A percentile compares a stretch with the other conserved stretches of the same genome.
These are phyloP conservation scores for Xylariaceae sp. DNA, from an alignment of 2,329 filamentous ascomycete species.

Conservation along the genomic window DNA sequence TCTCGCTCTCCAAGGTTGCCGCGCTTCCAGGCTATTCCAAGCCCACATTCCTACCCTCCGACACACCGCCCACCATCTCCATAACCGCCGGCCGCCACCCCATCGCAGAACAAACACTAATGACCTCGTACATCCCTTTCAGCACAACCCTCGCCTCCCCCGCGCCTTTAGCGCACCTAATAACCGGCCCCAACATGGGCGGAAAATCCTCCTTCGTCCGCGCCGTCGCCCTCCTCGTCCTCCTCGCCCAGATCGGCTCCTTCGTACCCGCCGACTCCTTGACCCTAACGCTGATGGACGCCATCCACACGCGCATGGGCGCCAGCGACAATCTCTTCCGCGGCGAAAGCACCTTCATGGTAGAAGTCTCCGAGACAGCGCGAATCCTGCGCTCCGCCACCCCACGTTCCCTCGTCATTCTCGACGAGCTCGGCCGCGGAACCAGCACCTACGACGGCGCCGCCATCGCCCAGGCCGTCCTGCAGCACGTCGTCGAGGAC, in stretches of 20 bases:
- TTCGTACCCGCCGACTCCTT: conserved; percentile 80
- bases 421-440: conserved; percentile 90
- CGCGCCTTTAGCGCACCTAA: conserved; percentile 66
- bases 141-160: conserved; percentile 65
- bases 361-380: conserved; percentile 88
- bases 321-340: conserved; percentile 94
- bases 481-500: conserved; percentile 74
- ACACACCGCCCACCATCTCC: conserved; percentile 60
- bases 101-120: conserved; percentile 87
- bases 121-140: conserved; percentile 88
- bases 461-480: conserved; percentile 87
- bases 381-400: conserved; percentile 88
- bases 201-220: conserved; percentile 98
- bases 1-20: conserved; percentile 80
- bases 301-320: conserved; percentile 92
- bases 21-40: conserved; percentile 81
- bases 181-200: conserved; percentile 98
- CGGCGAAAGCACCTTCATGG: conserved; percentile 96
- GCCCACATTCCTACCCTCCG: conserved; percentile 59
- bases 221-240: conserved; percentile 80
- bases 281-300: conserved; percentile 75
- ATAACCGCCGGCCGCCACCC: conserved; percentile 78
- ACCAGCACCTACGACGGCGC: conserved; percentile 95
- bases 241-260: conserved; percentile 91
- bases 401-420: conserved; percentile 75